phyloP scores from a whole-genome alignment of 2,329 filamentous ascomycete genomes.

The Ilyonectria sp. region DNA sequence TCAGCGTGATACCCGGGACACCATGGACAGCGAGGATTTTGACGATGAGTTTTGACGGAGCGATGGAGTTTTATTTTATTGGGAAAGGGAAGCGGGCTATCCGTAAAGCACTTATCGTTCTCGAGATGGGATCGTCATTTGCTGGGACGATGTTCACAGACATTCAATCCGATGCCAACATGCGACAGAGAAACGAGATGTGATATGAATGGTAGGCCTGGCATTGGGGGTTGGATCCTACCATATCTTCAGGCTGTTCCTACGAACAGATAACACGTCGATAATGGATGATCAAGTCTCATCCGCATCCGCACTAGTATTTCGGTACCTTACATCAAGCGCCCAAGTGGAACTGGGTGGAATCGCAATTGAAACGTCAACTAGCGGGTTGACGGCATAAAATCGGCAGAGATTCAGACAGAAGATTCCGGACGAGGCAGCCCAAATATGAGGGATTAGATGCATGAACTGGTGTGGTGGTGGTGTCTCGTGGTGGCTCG shows the following conservation, averaged over 20 bases:
- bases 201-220: no score
- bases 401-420: background rate
- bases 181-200: no score
- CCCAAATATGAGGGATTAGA: constrained; percentile 14
- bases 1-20: constrained; percentile 37
- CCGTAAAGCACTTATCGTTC: background rate
- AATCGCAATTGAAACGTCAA: constrained; percentile 1
- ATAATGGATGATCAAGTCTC: background rate
- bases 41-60: constrained; percentile 6
- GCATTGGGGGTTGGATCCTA: no score
- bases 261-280: background rate
- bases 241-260: no score
- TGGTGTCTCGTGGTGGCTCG: constrained; percentile 14
- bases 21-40: background rate
- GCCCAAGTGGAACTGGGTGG: background rate
- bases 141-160: background rate
- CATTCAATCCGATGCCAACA: no score
- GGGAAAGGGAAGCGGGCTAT: background rate
- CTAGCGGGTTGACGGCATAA: background rate
- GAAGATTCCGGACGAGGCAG: background rate
- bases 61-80: constrained; percentile 6
- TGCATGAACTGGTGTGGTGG: constrained; percentile 30
- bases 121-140: background rate
- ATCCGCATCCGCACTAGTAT: background rate
- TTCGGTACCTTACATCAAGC: constrained; percentile 15